Base-by-base conservation (phyloP, 2,329 filamentous ascomycete species). In the Parasarocladium wereldwijsianum region DNA sequence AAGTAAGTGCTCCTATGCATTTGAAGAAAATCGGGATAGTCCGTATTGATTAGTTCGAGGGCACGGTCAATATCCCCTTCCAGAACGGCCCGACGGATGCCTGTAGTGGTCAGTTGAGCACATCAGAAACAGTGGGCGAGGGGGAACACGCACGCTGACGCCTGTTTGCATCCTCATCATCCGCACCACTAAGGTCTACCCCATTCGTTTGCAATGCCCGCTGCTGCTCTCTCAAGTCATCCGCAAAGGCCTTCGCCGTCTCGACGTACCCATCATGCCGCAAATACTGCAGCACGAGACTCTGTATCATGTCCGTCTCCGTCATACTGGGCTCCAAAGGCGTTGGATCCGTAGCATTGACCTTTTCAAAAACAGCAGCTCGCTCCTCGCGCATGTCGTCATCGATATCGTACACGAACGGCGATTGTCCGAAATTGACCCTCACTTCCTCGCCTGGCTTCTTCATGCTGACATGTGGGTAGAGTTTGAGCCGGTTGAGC, bases 221-320 rank as follows among this genome's bases (percentile, higher is more conserved):
- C 42, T 80, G 77, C 49, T 93, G 82, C 11, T 67, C 59, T 32
- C 71, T 67, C 16, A 93, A 73, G 45, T 96, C 87, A 41, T 78
- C 66, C 4, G 81, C 75, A 60, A 98, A 96, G 1, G 83, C 84
- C 38, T 76, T 72, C 7, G 86, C 86, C 0, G 87, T 93, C 40
- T 94, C 87, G 6, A 94, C 78, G 41, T 94, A 96, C 35, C 90
- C 90, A 44, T 96, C 90, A 42, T 96, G 87, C 21, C 86, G 81
- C 10, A 98, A 60, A 41, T 93, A 96, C 52, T 94, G 86, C 22
- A 85, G 66, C 12, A 76, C 67, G 33, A 96, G 60, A 41, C 80
- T 70, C 47, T 94, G 85, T 21, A 93, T 73, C 27, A 96, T 64
- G 16, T 79, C 65, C 2, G 73, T 76, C 51, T 94, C 87, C 36